Conservation (phyloP, 129 eudicot species). For the Rutidosis leptorrhynchoides region DNA sequence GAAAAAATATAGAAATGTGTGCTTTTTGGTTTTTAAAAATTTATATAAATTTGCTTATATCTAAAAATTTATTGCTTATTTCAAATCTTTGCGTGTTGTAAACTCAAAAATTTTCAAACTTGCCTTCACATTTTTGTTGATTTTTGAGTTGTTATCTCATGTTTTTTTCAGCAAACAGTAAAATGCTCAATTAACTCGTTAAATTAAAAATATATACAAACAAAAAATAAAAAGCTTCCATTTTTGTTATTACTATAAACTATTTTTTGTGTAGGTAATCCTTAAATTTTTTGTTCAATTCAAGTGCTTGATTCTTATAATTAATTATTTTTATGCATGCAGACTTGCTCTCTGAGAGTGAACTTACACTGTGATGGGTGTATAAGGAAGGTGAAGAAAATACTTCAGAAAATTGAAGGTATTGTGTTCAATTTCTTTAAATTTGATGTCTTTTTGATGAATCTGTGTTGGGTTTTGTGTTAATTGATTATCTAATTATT, state of each 20-base stretch:
- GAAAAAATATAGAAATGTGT: slow-evolving; percentile 15
- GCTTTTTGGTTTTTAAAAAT: neutral
- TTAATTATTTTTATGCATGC: slow-evolving; percentile 45
- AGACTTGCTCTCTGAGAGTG: slow-evolving; percentile 89
- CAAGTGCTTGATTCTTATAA: slow-evolving; percentile 12
- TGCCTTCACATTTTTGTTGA: slow-evolving; percentile 23
- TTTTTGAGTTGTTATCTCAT: neutral
- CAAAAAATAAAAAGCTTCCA: neutral
- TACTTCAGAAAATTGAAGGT: slow-evolving; percentile 97
- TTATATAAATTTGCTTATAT: slow-evolving; percentile 12
- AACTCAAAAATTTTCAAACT: slow-evolving; percentile 32
- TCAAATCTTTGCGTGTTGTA: slow-evolving; percentile 39
- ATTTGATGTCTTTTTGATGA: slow-evolving; percentile 13
- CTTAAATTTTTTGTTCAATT: slow-evolving; percentile 15
- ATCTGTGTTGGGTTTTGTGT: slow-evolving; percentile 18
- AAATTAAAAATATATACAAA: neutral
- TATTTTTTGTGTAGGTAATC: slow-evolving; percentile 3
- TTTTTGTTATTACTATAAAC: neutral
- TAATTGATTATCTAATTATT: neutral
- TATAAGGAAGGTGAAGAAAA: slow-evolving; percentile 88
- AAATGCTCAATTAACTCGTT: slow-evolving; percentile 15
- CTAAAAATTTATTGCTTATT: slow-evolving; percentile 1
- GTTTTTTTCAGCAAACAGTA: slow-evolving; percentile 9
- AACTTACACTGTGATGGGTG: slow-evolving; percentile 99
- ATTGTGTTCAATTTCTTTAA: slow-evolving; percentile 13